These are phyloP conservation scores for Bipolaris sorokiniana DNA, from an alignment of 2,329 filamentous ascomycete genomes.

Conservation along the genomic window DNA sequence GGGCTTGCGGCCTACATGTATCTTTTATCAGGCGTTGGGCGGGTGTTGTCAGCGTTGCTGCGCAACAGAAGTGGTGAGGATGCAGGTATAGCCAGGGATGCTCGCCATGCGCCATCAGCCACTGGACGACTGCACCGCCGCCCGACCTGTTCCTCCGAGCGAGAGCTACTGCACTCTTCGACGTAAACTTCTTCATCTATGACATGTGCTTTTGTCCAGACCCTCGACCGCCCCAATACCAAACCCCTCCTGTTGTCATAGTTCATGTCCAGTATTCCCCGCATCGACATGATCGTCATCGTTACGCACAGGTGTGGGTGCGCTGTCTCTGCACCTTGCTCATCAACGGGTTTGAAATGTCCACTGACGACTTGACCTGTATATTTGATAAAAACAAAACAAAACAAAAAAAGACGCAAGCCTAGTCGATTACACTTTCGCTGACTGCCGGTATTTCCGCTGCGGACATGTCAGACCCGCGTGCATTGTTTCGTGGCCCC, in stretches of 20 bases:
- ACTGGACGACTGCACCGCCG: conserved; percentile 12
- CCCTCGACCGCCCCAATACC: not conserved
- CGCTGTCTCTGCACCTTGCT: not conserved
- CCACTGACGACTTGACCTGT: too few species aligned
- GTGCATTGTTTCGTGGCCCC: not conserved
- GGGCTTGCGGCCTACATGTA: not conserved
- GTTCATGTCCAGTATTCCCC: conserved; percentile 5
- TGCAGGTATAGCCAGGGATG: conserved; percentile 20
- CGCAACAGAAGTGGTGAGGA: conserved; percentile 22
- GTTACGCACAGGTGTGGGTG: conserved; percentile 7
- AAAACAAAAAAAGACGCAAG: too few species aligned
- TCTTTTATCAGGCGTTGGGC: conserved; percentile 19
- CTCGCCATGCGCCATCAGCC: conserved; percentile 5
- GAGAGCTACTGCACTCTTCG: conserved; percentile 12
- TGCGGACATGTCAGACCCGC: not conserved
- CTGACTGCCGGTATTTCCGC: too few species aligned
- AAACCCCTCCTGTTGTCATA: not conserved
- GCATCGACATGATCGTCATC: conserved; percentile 26
- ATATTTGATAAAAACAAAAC: too few species aligned
- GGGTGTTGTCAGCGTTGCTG: conserved; percentile 22
- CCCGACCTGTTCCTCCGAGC: conserved; percentile 6
- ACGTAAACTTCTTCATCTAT: conserved; percentile 16
- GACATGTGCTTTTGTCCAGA: conserved; percentile 14
- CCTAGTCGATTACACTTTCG: too few species aligned
- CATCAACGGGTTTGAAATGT: too few species aligned